Evolutionary conservation across 192 early-diverging fungal genomes (phyloP), one percentile per base, ranked within the genome.

Genomic region (Podila clonocystis): DNA sequence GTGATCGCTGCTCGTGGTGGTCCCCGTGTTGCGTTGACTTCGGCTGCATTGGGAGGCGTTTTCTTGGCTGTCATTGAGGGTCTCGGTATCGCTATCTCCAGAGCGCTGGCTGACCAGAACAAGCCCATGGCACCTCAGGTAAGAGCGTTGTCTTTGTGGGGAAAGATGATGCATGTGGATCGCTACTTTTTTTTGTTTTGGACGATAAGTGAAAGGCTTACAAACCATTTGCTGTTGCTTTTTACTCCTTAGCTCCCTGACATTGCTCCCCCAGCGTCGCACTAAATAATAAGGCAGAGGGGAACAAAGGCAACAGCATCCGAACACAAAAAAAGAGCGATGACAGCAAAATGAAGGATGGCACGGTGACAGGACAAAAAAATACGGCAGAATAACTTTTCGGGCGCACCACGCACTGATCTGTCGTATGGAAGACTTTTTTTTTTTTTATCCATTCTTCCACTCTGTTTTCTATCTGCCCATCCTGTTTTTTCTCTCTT

Each of bases 31-130:
- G 78, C 71, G 30, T 24, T 84, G 26, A 74, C 76, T 33, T 96
- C 94, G 28, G 98, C 96, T 7, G 93, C 93, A 12, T 91, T 99
- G 83, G 97, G 97, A 50, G 97, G 96, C 67, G 88, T 94, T 45
- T 89, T 98, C 60, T 85, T 99, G 70, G 97, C 95, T 45, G 88
- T 97, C 65, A 97, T 99, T 85, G 98, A 99, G 83, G 98, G 98
- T 73, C 91, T 96, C 7, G 93, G 94, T 72, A 93, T 94, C 58
- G 58, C 70, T 67, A 36, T 82, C 65, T 59, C 70, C 45, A 60
- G 58, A 24, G 48, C 62, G 38, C 62, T 70, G 52, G 72, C 71
- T 57, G 75, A 83, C 48, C 68, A 72, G 31, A 68, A 67, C 74
- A 65, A 64, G 48, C 75, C 84, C 59, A 64, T 77, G 59, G 70